phyloP scores from a whole-genome alignment of 371 early-diverging fungal species.

The Mucor circinelloides region DNA sequence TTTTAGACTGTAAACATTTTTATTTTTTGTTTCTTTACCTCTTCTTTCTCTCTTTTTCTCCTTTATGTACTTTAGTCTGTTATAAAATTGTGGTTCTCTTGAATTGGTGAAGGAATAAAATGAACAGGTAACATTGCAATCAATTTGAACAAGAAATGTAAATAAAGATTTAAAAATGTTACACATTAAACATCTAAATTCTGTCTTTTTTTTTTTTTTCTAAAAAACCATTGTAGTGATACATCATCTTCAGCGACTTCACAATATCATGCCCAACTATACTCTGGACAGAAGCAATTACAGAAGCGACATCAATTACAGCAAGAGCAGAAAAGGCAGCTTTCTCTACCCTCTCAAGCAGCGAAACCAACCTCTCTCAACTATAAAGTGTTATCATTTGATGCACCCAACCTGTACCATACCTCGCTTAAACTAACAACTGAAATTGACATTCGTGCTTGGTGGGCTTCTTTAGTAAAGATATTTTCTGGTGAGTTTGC shows the following conservation, averaged over 20 bases:
- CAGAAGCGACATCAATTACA: conserved; percentile 38
- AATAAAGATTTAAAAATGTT: not conserved
- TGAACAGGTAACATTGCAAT: conserved; percentile 6
- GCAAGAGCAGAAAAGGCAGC: conserved; percentile 22
- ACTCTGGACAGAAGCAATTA: conserved; percentile 42
- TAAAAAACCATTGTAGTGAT: conserved; percentile 8
- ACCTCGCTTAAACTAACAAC: conserved; percentile 44
- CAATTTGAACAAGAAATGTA: not conserved
- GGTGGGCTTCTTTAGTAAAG: conserved; percentile 49
- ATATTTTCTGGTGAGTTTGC: conserved; percentile 34
- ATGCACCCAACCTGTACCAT: conserved; percentile 51
- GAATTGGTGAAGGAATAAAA: not conserved
- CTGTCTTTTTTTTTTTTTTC: not conserved
- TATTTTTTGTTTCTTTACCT: not conserved
- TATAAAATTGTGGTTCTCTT: not conserved
- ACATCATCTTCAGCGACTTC: conserved; percentile 33
- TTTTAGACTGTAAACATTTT: not conserved
- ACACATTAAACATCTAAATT: conserved; percentile 2
- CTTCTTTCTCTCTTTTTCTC: not conserved
- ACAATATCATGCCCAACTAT: conserved; percentile 53
- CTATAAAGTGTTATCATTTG: conserved; percentile 37
- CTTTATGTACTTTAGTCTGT: not conserved
- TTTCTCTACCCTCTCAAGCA: conserved; percentile 14
- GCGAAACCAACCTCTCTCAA: conserved; percentile 25
- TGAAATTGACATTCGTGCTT: conserved; percentile 48